Percentiles rank a stretch among this genome's conserved stretches.
Conservation (phyloP, 306 rosid species). For the Fragaria iinumae region DNA sequence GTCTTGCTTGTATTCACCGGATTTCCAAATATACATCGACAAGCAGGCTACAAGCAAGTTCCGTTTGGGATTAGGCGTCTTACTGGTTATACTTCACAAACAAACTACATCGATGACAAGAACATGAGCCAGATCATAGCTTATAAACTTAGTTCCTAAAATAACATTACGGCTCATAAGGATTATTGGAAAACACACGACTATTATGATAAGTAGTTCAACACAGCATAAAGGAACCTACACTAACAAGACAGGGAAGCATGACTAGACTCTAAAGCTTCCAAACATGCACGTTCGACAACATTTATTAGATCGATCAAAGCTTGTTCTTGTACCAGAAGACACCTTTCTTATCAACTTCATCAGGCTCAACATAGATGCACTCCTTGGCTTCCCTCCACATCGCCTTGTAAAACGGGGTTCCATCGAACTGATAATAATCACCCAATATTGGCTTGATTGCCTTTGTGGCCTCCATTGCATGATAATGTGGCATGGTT, state of each 20-base stretch:
- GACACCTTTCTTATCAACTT: constrained; percentile 47
- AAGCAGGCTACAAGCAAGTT: too few species aligned
- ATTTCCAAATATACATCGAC: neutral
- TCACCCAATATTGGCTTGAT: constrained; percentile 69
- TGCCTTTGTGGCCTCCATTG: constrained; percentile 86
- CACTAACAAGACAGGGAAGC: constrained; percentile 14
- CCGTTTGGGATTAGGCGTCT: neutral
- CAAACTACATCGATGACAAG: neutral
- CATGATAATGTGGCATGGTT: constrained; percentile 89
- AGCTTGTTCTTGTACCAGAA: constrained; percentile 76
- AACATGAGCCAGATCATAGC: neutral
- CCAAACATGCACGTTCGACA: neutral
- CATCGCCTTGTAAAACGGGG: constrained; percentile 60
- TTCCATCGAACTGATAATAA: constrained; percentile 66
- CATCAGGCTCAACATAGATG: constrained; percentile 71
- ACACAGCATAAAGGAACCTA: constrained; percentile 9
- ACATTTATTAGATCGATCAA: constrained; percentile 26
- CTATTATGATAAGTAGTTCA: neutral
- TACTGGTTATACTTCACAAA: neutral
- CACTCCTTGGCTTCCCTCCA: constrained; percentile 84
- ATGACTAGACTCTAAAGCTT: constrained; percentile 9
- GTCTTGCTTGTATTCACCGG: neutral
- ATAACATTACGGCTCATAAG: neutral
- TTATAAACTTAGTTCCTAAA: neutral
- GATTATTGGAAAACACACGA: constrained; percentile 1